A percentile compares a stretch with the other conserved stretches of the same genome.
These are phyloP conservation scores for Colletotrichum sp. DNA, from an alignment of 2,329 filamentous ascomycete species.

Conservation along the genomic window DNA sequence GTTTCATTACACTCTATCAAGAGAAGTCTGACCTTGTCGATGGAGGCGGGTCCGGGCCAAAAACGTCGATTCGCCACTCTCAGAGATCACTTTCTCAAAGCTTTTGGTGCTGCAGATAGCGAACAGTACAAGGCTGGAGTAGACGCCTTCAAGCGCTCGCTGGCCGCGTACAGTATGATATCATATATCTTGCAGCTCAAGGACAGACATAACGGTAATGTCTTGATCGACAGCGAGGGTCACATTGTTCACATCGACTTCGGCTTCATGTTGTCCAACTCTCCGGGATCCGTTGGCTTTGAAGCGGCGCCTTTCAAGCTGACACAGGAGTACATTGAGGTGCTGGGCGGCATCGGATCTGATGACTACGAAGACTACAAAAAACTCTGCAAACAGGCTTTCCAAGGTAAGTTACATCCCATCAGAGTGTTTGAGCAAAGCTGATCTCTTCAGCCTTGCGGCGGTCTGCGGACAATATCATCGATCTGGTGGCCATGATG, in stretches of 20 bases:
- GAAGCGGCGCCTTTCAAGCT: slow-evolving; percentile 88
- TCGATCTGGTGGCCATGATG: slow-evolving; percentile 86
- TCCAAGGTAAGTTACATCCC: slow-evolving; percentile 65
- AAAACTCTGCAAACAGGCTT: slow-evolving; percentile 79
- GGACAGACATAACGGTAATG: slow-evolving; percentile 85
- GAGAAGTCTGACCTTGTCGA: slow-evolving; percentile 77
- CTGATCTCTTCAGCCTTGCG: slow-evolving; percentile 61
- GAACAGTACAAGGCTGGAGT: slow-evolving; percentile 74
- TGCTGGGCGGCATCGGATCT: slow-evolving; percentile 75
- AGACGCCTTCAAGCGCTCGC: slow-evolving; percentile 79
- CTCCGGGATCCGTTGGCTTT: slow-evolving; percentile 82
- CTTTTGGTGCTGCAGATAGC: slow-evolving; percentile 73
- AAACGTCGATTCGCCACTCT: slow-evolving; percentile 78
- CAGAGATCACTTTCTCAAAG: slow-evolving; percentile 81
- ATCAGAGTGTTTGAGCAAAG: neutral
- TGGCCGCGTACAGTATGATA: slow-evolving; percentile 85
- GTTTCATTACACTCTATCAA: slow-evolving; percentile 88
- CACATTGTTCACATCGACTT: slow-evolving; percentile 91
- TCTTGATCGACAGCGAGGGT: slow-evolving; percentile 83
- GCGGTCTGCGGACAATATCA: slow-evolving; percentile 78
- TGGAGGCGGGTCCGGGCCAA: slow-evolving; percentile 69
- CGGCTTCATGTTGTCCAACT: slow-evolving; percentile 89
- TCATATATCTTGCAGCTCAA: slow-evolving; percentile 85
- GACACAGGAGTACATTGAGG: slow-evolving; percentile 84
- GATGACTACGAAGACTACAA: slow-evolving; percentile 78